Evolutionary conservation across 2,329 filamentous ascomycete genomes (phyloP).

Genomic region (Cyclaneusma minus): DNA sequence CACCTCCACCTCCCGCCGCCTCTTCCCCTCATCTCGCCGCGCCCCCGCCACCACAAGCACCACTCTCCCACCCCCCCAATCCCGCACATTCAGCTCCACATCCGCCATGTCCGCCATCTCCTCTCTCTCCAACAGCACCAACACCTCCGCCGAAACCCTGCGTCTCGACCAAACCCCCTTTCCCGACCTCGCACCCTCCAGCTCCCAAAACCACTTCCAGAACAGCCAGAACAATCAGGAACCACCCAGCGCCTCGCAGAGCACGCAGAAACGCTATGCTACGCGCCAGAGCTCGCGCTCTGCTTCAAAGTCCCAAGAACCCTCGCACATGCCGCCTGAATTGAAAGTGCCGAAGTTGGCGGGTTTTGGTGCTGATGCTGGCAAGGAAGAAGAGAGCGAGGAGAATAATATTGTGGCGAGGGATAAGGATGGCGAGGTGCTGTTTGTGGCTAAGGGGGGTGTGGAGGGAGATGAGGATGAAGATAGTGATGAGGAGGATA

Average conservation of each 20-base stretch:
- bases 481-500: slow-evolving; percentile 20
- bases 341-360: not conserved
- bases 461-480: slow-evolving; percentile 40
- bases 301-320: no score
- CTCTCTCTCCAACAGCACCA: slow-evolving; percentile 40
- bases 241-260: no score
- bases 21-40: not conserved
- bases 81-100: not conserved
- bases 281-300: no score
- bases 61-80: not conserved
- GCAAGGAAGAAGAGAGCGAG: not conserved
- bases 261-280: no score
- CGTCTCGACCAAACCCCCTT: slow-evolving; percentile 32
- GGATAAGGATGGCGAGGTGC: slow-evolving; percentile 45
- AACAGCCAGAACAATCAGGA: not conserved
- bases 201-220: not conserved
- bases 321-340: no score
- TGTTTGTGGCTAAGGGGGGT: slow-evolving; percentile 38
- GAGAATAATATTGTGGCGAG: slow-evolving; percentile 51
- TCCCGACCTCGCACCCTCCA: slow-evolving; percentile 9
- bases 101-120: not conserved
- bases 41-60: slow-evolving; percentile 1
- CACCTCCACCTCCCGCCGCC: slow-evolving; percentile 7
- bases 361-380: not conserved
- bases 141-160: slow-evolving; percentile 28